phyloP scores from a whole-genome alignment of 78 protist genomes.

The Dictyostelium brefeldianum region DNA sequence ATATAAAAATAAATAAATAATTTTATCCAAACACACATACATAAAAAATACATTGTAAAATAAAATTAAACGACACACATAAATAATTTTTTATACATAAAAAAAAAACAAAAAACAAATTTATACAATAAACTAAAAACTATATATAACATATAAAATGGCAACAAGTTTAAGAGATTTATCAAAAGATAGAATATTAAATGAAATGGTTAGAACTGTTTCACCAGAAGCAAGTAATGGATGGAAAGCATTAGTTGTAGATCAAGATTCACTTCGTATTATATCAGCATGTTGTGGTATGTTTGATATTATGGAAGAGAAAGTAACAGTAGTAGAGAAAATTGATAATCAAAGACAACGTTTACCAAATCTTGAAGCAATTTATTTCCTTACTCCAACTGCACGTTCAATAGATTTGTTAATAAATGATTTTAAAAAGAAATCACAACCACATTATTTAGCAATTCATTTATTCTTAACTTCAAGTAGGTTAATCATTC shows the following conservation, averaged over 20 bases:
- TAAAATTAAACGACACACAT: too few species aligned
- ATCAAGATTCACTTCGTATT: conserved; percentile 70
- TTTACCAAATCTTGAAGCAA: conserved; percentile 74
- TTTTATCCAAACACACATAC: too few species aligned
- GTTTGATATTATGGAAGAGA: conserved; percentile 90
- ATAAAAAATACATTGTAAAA: too few species aligned
- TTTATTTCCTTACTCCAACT: conserved; percentile 88
- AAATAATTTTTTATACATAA: too few species aligned
- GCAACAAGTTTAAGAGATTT: conserved; percentile 51
- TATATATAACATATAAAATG: background rate
- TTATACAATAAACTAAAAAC: too few species aligned
- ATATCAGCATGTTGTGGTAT: conserved; percentile 85
- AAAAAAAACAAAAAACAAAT: too few species aligned
- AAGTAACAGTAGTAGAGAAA: conserved; percentile 90
- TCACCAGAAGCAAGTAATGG: conserved; percentile 51
- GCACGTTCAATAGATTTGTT: conserved; percentile 67
- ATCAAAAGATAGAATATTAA: conserved; percentile 30
- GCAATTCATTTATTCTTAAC: conserved; percentile 81
- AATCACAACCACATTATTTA: conserved; percentile 50
- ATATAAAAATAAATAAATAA: too few species aligned
- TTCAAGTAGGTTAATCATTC: conserved; percentile 19
- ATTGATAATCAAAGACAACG: conserved; percentile 83
- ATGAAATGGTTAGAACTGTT: conserved; percentile 58
- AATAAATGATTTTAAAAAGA: conserved; percentile 79
- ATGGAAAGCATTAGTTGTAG: conserved; percentile 83